phyloP scores from a whole-genome alignment of 306 rosid species.

The Begonia peltatifolia region DNA sequence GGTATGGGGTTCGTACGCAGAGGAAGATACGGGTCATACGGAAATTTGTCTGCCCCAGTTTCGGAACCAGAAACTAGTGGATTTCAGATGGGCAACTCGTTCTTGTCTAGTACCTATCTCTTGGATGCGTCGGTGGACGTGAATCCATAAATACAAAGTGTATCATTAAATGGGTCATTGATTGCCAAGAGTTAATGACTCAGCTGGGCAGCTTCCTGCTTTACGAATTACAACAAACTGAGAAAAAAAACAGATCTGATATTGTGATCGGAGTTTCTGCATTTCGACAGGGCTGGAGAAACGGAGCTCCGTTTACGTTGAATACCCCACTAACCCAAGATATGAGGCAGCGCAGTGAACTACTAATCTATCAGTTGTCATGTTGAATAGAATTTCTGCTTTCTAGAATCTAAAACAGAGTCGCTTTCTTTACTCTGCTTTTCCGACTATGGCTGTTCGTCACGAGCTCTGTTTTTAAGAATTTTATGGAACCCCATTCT shows the following conservation, averaged over 20 bases:
- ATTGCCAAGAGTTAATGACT: neutral
- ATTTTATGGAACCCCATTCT: no score
- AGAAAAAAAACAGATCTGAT: neutral
- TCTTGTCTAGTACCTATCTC: constrained; percentile 8
- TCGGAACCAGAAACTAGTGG: constrained; percentile 21
- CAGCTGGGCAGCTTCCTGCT: constrained; percentile 6
- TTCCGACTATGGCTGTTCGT: no score
- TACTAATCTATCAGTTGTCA: no score
- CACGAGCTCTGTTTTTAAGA: no score
- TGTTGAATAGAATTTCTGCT: no score
- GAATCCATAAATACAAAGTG: constrained; percentile 6
- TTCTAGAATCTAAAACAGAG: no score
- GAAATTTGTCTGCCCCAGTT: constrained; percentile 15
- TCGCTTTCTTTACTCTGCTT: no score
- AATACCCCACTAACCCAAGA: neutral
- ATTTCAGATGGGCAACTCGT: constrained; percentile 10
- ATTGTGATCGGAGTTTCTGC: neutral
- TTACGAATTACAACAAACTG: neutral
- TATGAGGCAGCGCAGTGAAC: neutral
- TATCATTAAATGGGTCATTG: constrained; percentile 28
- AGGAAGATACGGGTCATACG: constrained; percentile 51
- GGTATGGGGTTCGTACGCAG: no score
- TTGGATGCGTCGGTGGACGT: constrained; percentile 58
- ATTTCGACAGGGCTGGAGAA: neutral
- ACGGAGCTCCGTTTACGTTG: neutral